Base-by-base conservation (phyloP, 1,284 basidiomycete genomes). In the Gomphus sp. region DNA sequence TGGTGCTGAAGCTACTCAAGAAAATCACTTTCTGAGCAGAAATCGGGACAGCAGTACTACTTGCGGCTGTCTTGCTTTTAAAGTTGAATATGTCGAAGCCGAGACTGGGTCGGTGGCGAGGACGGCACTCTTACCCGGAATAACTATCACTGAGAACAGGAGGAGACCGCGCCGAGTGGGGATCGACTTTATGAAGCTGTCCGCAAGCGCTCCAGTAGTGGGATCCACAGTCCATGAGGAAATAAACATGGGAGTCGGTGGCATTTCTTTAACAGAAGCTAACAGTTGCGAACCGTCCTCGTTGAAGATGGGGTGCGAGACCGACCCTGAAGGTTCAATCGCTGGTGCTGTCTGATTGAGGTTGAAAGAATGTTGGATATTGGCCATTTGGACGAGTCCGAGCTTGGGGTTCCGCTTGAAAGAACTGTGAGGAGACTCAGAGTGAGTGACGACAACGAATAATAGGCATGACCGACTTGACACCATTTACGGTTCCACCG, bases 251-350 rank as follows among this genome's bases (percentile, higher is more conserved):
- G 77, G 74, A 4, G 68, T 71, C 6, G 66, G 64, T 8, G 76
- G 75, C 25, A 69, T 62, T 33, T 77, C 78, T 64, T 80, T 79
- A 63, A 80, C 73, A 39, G 77, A 74, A 8, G 71, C 77, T 52
- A 78, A 67, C 41, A 80, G 70, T 61, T 75, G 70, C 39, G 64
- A 72, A 56, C 69, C 70, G 62, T 77, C 74, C 62, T 76, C 73
- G 41, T 67, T 72, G 70, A 79, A 79, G 37, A 78, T 60, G 59
- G 80, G 63, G 49, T 80, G 74, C 62, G 72, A 74, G 43, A 70
- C 70, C 10, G 71, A 72, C 48, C 73, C 74, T 4, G 74, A 68
- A 7, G 77, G 78, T 8, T 70, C 70, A 4, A 60, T 63, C 12
- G 70, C 67, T 9, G 72, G 67, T 3, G 77, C 79, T 2, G 77